Conservation (phyloP, 768 basidiomycete species). For the Podaxis rugospora region DNA sequence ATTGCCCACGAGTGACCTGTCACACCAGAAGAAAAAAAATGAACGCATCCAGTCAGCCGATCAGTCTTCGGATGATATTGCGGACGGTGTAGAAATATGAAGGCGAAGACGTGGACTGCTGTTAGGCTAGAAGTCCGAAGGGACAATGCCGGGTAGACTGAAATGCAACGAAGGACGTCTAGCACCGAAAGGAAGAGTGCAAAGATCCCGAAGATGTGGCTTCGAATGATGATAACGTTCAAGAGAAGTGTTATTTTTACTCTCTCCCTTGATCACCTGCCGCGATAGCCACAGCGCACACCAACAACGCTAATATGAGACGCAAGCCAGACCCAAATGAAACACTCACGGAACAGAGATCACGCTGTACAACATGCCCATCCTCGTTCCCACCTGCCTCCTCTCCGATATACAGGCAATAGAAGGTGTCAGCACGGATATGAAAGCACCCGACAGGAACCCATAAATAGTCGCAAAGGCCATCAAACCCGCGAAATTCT, state of each 20-base stretch:
- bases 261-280: background rate
- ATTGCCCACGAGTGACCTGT: constrained; percentile 58
- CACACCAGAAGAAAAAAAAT: background rate
- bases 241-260: background rate
- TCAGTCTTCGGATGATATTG: background rate
- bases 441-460: constrained; percentile 64
- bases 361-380: constrained; percentile 61
- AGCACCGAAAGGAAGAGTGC: background rate
- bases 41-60: background rate
- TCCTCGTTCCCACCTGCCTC: constrained; percentile 53
- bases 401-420: constrained; percentile 62
- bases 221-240: background rate
- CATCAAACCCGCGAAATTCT: constrained; percentile 35
- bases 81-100: background rate
- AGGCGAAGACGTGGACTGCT: background rate
- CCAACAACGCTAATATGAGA: background rate
- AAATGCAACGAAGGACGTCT: background rate
- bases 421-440: constrained; percentile 63
- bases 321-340: background rate
- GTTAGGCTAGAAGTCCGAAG: background rate
- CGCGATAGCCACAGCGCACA: background rate
- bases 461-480: constrained; percentile 57
- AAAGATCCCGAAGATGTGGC: background rate
- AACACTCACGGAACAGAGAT: constrained; percentile 66
- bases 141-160: background rate